Evolutionary conservation across 805 yeast species (phyloP), one percentile per base, ranked within the genome.

Genomic region (Starmerella cellae): DNA sequence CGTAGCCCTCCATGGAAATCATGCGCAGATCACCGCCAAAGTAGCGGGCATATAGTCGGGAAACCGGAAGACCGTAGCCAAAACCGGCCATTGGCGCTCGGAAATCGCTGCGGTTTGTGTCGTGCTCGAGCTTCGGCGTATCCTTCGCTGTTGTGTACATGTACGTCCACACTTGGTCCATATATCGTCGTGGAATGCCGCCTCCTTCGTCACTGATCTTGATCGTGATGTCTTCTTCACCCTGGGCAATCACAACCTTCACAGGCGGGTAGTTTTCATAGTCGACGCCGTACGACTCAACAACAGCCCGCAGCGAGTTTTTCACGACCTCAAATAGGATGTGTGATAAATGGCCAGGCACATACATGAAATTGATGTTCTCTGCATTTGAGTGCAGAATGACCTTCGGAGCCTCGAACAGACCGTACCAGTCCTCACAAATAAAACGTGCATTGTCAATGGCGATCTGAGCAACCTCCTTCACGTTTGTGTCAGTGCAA

Each of bases 181-280:
- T 73, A 42, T 81, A 87, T 47, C 82, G 71, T 46, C 94, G 69
- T 2, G 94, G 82, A 46, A 85, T 83, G 19, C 95, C 95, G 24
- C 95, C 95, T 29, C 95, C 95, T 63, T 84, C 94, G 59, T 84
- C 95, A 23, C 87, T 77, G 48, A 84, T 77, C 60, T 85, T 85
- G 53, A 84, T 79, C 9, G 95, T 84, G 52, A 85, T 83, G 55
- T 85, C 95, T 58, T 84, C 94, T 36, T 76, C 73, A 14, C 95
- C 95, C 56, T 83, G 82, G 10, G 87, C 82, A 23, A 84, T 85
- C 40, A 85, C 81, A 20, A 85, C 77, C 61, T 82, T 84, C 33
- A 85, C 77, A 1, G 93, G 82, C 0, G 95, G 94, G 57, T 77
- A 83, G 43, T 70, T 67, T 48, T 82, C 69, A 51, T 80, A 85